A percentile compares a stretch with the other conserved stretches of the same genome.
phyloP scores from a whole-genome alignment of 768 basidiomycete species.

The Clavaria fumosa region DNA sequence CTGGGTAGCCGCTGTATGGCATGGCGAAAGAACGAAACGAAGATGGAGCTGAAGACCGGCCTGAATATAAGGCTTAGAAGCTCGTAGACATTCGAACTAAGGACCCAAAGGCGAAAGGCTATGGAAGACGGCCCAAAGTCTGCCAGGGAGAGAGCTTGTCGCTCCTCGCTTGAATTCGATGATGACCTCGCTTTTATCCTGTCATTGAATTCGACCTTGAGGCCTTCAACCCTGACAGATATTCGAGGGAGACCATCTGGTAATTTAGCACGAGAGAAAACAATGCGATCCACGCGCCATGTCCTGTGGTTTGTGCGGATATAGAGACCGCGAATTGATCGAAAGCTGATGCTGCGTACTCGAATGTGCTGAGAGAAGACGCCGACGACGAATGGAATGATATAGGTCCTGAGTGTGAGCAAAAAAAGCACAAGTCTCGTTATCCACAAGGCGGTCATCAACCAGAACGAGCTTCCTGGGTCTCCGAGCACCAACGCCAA shows the following conservation, averaged over 20 bases:
- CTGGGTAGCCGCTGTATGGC: constrained; percentile 52
- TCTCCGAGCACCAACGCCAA: constrained; percentile 7
- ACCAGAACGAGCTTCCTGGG: constrained; percentile 20
- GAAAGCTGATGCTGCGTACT: constrained; percentile 56
- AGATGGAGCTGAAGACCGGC: constrained; percentile 40
- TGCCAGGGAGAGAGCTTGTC: constrained; percentile 29
- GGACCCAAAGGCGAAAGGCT: constrained; percentile 24
- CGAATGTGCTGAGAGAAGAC: constrained; percentile 48
- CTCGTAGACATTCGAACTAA: constrained; percentile 26
- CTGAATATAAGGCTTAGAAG: constrained; percentile 44
- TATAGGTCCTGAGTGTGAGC: constrained; percentile 46
- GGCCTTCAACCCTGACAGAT: constrained; percentile 46
- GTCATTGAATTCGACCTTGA: constrained; percentile 35
- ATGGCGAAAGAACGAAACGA: constrained; percentile 39
- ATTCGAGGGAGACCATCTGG: constrained; percentile 37
- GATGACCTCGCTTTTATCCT: constrained; percentile 12
- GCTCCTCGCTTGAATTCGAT: constrained; percentile 20
- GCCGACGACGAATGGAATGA: constrained; percentile 48
- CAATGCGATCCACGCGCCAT: constrained; percentile 55
- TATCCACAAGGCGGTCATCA: constrained; percentile 32
- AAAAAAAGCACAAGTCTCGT: constrained; percentile 37
- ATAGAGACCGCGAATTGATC: constrained; percentile 66
- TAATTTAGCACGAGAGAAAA: constrained; percentile 37
- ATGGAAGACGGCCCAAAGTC: constrained; percentile 32
- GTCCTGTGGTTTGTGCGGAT: constrained; percentile 38